Conservation (phyloP, 257 asterid genomes). For the Orobanche coerulescens region DNA sequence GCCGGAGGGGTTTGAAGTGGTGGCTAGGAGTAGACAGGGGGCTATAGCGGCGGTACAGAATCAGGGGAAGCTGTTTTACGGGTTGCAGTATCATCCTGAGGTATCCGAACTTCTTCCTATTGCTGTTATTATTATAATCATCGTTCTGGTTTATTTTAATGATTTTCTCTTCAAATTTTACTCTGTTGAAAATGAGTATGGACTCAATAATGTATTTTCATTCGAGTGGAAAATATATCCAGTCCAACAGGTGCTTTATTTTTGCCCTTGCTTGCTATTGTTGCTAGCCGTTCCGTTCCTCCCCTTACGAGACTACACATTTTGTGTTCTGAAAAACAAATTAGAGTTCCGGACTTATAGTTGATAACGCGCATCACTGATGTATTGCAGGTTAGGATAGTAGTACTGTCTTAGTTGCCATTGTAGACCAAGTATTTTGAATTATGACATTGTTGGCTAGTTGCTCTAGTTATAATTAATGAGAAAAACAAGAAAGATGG, state of each 20-base stretch:
- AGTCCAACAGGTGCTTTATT: too few species aligned
- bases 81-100: conserved; percentile 99
- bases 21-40: conserved; percentile 83
- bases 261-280: too few species aligned
- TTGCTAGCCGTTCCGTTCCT: too few species aligned
- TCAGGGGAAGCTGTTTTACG: conserved; percentile 52
- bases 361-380: not conserved
- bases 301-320: too few species aligned
- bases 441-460: not conserved
- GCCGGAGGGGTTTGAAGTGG: conserved; percentile 86
- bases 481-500: not conserved
- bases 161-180: too few species aligned
- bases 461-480: too few species aligned
- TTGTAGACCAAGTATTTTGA: too few species aligned
- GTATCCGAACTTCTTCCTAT: conserved; percentile 17
- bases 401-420: not conserved
- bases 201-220: too few species aligned
- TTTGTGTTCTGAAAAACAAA: not conserved
- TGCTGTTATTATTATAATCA: not conserved
- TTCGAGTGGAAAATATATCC: too few species aligned
- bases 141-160: not conserved
- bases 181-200: not conserved
- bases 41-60: conserved; percentile 73
- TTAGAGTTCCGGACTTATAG: not conserved
- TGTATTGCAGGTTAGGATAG: not conserved